Base-by-base conservation (phyloP, 2,329 filamentous ascomycete genomes). In the Cladobotryum protrusum region DNA sequence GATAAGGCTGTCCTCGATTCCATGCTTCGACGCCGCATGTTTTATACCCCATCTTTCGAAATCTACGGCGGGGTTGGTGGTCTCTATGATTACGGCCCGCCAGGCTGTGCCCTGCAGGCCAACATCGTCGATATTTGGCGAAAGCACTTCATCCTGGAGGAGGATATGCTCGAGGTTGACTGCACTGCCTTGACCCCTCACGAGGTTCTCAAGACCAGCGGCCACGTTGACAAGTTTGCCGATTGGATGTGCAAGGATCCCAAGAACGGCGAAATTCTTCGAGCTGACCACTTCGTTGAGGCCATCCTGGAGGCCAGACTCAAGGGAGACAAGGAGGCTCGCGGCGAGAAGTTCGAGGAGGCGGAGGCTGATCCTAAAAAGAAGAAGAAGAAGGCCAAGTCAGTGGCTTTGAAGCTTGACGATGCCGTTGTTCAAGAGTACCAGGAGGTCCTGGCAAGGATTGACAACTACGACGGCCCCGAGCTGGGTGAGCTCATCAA, bases 241-340 rank as follows among this genome's bases (percentile, higher is more conserved):
- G 92, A 97, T 70, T 97, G 88, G 89, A 96, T 97, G 91, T 96
- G 89, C 83, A 96, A 95, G 72, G 93, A 99, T 70, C 89, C 92
- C 56, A 95, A 95, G 79, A 96, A 86, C 62, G 93, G 93, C 66
- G 93, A 99, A 70, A 96, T 96, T 64, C 83, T 99, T 67, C 84
- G 93, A 60, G 90, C 93, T 52, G 93, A 99, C 66, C 93, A 99
- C 74, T 82, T 97, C 62, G 91, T 99, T 58, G 91, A 97, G 77
- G 89, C 95, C 61, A 84, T 96, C 35, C 81, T 99, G 47, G 91
- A 96, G 75, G 76, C 82, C 43, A 81, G 93, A 36, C 72, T 99
- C 54, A 92, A 91, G 71, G 90, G 89, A 47, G 84, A 97, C 74
- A 93, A 93, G 75, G 86, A 95, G 69, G 92, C 93, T 24, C 88